A percentile compares a stretch with the other conserved stretches of the same genome.
Evolutionary conservation across 768 basidiomycete species (phyloP).

Genomic region (Strobilomyces dryophilus): DNA sequence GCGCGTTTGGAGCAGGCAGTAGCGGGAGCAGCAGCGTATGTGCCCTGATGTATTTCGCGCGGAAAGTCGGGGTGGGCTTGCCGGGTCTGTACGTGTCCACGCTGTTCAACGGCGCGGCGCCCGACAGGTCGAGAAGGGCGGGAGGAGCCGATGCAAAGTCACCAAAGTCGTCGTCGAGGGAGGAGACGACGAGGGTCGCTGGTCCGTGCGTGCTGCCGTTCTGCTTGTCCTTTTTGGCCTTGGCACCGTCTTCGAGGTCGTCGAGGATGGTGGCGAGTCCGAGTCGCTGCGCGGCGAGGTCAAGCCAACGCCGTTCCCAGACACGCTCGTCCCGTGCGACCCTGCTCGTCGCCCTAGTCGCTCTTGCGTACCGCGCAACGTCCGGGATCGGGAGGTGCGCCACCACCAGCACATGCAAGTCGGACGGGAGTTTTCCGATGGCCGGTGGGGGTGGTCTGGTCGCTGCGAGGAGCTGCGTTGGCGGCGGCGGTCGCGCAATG

Average conservation of each 20-base stretch:
- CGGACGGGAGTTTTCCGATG: conserved; percentile 77
- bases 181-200: conserved; percentile 52
- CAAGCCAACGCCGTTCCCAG: conserved; percentile 74
- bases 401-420: conserved; percentile 73
- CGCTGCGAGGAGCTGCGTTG: conserved; percentile 1
- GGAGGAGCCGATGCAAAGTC: conserved; percentile 62
- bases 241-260: conserved; percentile 46
- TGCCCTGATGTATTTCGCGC: conserved; percentile 61
- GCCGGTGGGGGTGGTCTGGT: conserved; percentile 31
- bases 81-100: conserved; percentile 15
- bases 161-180: conserved; percentile 73
- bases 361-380: conserved; percentile 68
- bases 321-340: conserved; percentile 67
- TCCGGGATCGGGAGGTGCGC: conserved; percentile 75
- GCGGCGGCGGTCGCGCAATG: not conserved
- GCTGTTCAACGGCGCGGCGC: conserved; percentile 4
- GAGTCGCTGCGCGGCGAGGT: conserved; percentile 48
- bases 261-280: conserved; percentile 50
- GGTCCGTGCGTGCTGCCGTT: conserved; percentile 43
- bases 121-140: conserved; percentile 19
- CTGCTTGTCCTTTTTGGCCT: conserved; percentile 32
- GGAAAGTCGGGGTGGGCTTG: conserved; percentile 33
- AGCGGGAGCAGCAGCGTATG: conserved; percentile 62
- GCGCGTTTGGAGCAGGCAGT: conserved; percentile 49
- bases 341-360: conserved; percentile 57